Evolutionary conservation across 2,329 filamentous ascomycete genomes (phyloP), one percentile per base, ranked within the genome.

Genomic region (Sarocladium strictum): DNA sequence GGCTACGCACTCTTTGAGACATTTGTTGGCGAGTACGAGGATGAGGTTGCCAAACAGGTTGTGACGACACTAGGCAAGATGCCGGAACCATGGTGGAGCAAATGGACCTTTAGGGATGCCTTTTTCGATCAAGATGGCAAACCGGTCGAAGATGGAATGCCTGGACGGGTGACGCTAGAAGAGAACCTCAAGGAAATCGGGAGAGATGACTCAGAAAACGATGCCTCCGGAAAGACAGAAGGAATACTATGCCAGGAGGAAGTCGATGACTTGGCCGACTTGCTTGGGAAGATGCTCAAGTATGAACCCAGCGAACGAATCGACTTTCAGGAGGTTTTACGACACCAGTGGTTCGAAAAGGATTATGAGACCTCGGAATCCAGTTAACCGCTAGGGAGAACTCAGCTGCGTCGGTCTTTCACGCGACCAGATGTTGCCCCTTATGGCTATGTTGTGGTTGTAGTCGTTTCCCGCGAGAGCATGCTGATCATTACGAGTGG

Each of bases 71-170:
- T 51, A n/a, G 47, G 47, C 3, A 51, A 35, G 27, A 32, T 51
- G 47, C 47, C 47, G 15, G 47, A 51, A 23, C 47, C 11, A 29
- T 51, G 47, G 47, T 51, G 47, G 47, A 33, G 29, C 27, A 51
- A 51, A 17, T 51, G 47, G 47, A 35, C 26, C 3, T 19, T 33
- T 3, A 33, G 47, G 24, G 27, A 51, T 35, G 47, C 47, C 29
- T 51, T 51, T 35, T 51, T 32, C n/a, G 47, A 51, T 29, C 3
- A 51, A 11, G 47, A 51, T 21, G 47, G 27, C 5, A 51, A 51
- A 35, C 47, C 27, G 26, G 6, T 33, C 4, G 15, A 51, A 21
- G 47, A 35, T 3, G 27, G 17, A 5, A 35, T 23, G 26, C 27
- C 23, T 14, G 27, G 23, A 10, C 47, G 27, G 27, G 29, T 35